Conservation (phyloP, 169 alveolate species). For the Babesia ovata region DNA sequence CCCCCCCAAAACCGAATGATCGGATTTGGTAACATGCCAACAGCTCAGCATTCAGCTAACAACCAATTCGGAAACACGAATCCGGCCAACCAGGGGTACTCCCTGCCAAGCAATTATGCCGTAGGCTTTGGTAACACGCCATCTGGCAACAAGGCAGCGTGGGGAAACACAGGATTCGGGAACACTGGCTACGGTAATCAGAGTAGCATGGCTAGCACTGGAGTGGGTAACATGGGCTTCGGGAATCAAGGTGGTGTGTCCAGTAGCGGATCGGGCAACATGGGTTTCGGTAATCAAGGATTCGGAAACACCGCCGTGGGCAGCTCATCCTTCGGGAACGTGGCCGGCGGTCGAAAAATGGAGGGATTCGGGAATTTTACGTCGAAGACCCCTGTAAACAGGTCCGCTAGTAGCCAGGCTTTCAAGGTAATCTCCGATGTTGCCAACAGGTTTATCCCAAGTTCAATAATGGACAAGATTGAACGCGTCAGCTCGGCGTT, state of each 20-base stretch:
- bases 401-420: slow-evolving; percentile 37
- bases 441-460: slow-evolving; percentile 56
- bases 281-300: neutral
- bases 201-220: neutral
- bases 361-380: slow-evolving; percentile 58
- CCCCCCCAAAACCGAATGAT: slow-evolving; percentile 35
- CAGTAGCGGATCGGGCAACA: neutral
- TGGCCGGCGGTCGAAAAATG: slow-evolving; percentile 19
- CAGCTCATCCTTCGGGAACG: neutral
- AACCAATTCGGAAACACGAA: neutral
- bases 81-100: neutral
- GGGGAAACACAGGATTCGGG: neutral
- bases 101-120: neutral
- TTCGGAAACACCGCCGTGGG: neutral
- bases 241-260: neutral
- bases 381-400: neutral
- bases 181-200: slow-evolving; percentile 1
- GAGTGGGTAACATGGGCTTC: neutral
- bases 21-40: slow-evolving; percentile 57
- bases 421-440: slow-evolving; percentile 49
- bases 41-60: neutral
- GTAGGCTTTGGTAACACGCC: neutral
- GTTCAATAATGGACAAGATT: slow-evolving; percentile 30
- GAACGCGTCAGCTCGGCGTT: slow-evolving; percentile 62
- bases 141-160: neutral